Evolutionary conservation across 352 stramenopile genomes (phyloP), one percentile per base, ranked within the genome.

Genomic region (Pythium biforme): DNA sequence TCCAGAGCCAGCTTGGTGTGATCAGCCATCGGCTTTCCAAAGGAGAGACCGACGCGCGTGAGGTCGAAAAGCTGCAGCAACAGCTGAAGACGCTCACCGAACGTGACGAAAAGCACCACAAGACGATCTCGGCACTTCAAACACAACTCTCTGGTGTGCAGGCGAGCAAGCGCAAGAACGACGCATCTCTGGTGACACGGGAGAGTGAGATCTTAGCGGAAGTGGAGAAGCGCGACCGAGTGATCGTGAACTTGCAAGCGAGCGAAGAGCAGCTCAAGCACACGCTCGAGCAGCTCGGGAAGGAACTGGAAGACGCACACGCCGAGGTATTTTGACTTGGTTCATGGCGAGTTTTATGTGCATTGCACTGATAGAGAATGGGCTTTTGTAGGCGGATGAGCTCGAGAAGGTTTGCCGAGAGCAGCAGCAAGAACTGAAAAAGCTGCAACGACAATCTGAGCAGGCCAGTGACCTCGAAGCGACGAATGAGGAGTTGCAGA

Each of bases 281-380:
- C 27, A 78, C 71, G 27, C 62, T 81, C 33, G 68, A 73, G 29
- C 65, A 80, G 19, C 75, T 91, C 0, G 70, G 76, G 2, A 67
- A 73, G 7, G 73, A 89, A 40, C 64, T 89, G 22, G 75, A 86
- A 34, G 70, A 79, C 27, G 70, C 75, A 5, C 79, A 91, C 51
- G 54, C 56, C 22, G 72, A 91, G 60, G 81, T 90, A 55, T 23
- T 2, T 17, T 59, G 6, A 27, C 27, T 8, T 39, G 29, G 2
- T 9, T 54, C 19, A 43, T 48, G 34, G 20, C 1, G 49, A 5
- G 37, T 53, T 48, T 52, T 11, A 15, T 4, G 25, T 25, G 31
- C 10, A 5, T 5, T 34, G 31, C 5, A 34, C 31, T 34, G 5
- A 34, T 34, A n/a, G 31, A n/a, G 14, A 8, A n/a, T n/a, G 15